Evolutionary conservation across 495 filamentous ascomycete species (phyloP).

Genomic region (Tuber aestivum): DNA sequence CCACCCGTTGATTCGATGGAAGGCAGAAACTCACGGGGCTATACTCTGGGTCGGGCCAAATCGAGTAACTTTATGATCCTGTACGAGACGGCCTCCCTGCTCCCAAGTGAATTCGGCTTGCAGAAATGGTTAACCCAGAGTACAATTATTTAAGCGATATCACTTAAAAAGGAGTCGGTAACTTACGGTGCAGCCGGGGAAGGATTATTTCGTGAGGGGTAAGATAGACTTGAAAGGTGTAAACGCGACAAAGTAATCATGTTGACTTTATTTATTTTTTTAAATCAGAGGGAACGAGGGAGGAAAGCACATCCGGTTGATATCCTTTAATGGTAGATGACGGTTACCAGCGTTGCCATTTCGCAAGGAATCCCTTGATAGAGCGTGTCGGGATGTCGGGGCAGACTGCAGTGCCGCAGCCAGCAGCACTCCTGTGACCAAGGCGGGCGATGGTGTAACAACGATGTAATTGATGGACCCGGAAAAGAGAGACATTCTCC

Average conservation of each 20-base stretch:
- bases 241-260: not conserved
- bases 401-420: not conserved
- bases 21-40: not conserved
- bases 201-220: not conserved
- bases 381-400: not conserved
- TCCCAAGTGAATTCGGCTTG: not conserved
- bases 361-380: not conserved
- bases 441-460: not conserved
- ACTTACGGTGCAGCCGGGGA: not conserved
- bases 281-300: not conserved
- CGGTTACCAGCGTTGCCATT: not conserved
- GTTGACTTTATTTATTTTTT: not conserved
- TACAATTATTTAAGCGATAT: constrained; percentile 5
- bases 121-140: not conserved
- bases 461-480: not conserved
- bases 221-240: not conserved
- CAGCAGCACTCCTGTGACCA: not conserved
- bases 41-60: not conserved
- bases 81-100: not conserved
- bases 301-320: not conserved
- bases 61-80: not conserved
- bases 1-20: not conserved
- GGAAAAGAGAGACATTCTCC: not conserved
- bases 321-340: not conserved
- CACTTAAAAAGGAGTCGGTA: not conserved